Conservation (phyloP, 768 basidiomycete species). For the Auricularia auricula-judae region DNA sequence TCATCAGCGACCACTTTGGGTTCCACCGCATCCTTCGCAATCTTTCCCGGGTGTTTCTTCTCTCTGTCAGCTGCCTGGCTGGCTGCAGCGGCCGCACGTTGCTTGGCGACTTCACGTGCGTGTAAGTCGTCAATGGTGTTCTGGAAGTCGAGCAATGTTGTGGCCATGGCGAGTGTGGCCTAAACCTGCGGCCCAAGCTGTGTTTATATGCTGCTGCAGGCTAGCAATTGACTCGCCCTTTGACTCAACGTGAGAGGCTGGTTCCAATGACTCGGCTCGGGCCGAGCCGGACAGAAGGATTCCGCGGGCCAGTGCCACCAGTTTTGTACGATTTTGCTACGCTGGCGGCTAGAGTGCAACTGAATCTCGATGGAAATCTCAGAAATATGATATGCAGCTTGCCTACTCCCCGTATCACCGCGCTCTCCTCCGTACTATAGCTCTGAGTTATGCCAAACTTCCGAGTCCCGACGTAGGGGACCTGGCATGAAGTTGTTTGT, state of each 20-base stretch:
- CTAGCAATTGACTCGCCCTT: background rate
- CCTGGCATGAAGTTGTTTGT: no score
- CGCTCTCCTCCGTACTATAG: no score
- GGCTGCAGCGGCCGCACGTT: slow-evolving; percentile 32
- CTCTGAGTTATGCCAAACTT: no score
- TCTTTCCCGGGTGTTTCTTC: slow-evolving; percentile 22
- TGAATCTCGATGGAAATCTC: no score
- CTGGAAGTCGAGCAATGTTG: slow-evolving; percentile 32
- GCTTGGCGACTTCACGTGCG: slow-evolving; percentile 52
- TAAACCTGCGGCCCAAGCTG: background rate
- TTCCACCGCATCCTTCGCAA: slow-evolving; percentile 21
- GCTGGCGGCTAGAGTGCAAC: no score
- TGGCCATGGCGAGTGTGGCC: background rate
- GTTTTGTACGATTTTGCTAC: no score
- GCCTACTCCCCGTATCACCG: no score
- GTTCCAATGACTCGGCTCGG: no score
- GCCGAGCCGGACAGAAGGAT: no score
- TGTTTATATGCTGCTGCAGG: background rate
- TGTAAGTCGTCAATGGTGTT: slow-evolving; percentile 70
- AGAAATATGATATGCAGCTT: no score
- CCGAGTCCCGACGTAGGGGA: no score
- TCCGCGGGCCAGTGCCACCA: no score
- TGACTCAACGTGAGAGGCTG: background rate
- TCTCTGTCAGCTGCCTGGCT: slow-evolving; percentile 14
- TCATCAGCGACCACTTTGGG: slow-evolving; percentile 7